These are phyloP conservation scores for Mycena filopes DNA, from an alignment of 768 basidiomycete species.

Conservation along the genomic window DNA sequence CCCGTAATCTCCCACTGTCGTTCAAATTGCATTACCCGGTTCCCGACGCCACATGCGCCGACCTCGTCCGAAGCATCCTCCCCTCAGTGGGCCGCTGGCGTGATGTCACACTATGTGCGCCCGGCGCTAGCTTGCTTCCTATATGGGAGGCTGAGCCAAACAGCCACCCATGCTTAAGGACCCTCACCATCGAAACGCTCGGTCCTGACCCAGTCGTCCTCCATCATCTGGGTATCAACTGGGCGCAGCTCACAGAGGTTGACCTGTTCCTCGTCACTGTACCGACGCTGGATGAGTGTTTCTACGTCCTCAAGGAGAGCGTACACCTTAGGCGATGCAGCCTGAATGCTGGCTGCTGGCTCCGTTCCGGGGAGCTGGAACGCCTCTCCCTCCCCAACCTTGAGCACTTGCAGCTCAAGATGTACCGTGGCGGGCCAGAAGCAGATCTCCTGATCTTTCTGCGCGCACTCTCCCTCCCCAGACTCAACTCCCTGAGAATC, in stretches of 20 bases:
- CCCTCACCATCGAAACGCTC: slow-evolving; percentile 44
- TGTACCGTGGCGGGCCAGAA: slow-evolving; percentile 42
- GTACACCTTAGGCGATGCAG: slow-evolving; percentile 45
- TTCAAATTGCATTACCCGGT: slow-evolving; percentile 24
- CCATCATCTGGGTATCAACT: slow-evolving; percentile 44
- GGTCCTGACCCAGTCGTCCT: slow-evolving; percentile 41
- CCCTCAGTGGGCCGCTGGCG: slow-evolving; percentile 44
- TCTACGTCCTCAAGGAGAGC: slow-evolving; percentile 46
- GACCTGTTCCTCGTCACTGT: slow-evolving; percentile 48
- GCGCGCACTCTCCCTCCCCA: slow-evolving; percentile 40
- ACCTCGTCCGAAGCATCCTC: slow-evolving; percentile 23
- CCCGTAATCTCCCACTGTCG: slow-evolving; percentile 34
- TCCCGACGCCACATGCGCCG: slow-evolving; percentile 19
- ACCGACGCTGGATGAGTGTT: slow-evolving; percentile 49
- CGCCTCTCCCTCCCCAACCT: slow-evolving; percentile 42
- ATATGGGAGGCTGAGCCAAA: slow-evolving; percentile 38
- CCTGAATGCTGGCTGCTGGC: slow-evolving; percentile 45
- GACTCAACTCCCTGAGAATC: slow-evolving; percentile 45
- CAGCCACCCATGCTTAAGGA: slow-evolving; percentile 43
- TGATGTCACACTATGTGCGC: slow-evolving; percentile 47
- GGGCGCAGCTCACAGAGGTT: slow-evolving; percentile 51
- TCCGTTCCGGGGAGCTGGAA: slow-evolving; percentile 28
- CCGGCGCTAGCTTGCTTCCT: slow-evolving; percentile 40
- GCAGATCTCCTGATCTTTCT: slow-evolving; percentile 45
- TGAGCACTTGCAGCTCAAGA: slow-evolving; percentile 45